Base-by-base conservation (phyloP, 176 grass and related monocot species). In the Cenchrus americanus region DNA sequence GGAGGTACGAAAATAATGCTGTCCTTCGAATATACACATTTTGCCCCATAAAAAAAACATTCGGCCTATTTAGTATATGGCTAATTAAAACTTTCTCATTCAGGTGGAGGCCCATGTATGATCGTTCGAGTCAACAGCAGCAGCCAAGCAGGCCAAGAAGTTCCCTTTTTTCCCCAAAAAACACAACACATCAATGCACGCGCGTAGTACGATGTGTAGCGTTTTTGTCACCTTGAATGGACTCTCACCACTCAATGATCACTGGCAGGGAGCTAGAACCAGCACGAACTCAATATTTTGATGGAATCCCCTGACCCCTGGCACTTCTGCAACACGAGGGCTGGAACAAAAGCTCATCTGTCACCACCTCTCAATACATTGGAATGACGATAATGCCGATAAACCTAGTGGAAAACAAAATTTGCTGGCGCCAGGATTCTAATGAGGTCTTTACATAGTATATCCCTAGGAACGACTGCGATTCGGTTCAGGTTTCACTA, bases 351-450 rank as follows among this genome's bases (percentile, higher is more conserved):
- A 51, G 27, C 41, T 62, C 66, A 64, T 44, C 44, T 43, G 62
- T 30, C 43, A 76, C 75, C 46, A 58, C 73, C 62, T 78, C 70
- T 77, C 71, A 11, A 18, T 55, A 62, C 63, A 64, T 72, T 26
- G 21, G 55, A 71, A 84, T 30, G 58, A n/a, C 42, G 30, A 48
- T 50, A 66, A 75, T n/a, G 58, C 30, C 30, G 30, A 41, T 42
- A 43, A 43, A 77, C 22, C 41, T 54, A 83, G 74, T 13, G 80
- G 6, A n/a, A n/a, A 78, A 74, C 80, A 90, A 92, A 92, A 92
- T 64, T 86, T 82, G 72, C 43, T 59, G 73, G 67, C 77, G 23
- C 40, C 42, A 75, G 19, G 66, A 52, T 61, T 63, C 18, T 89
- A 65, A 63, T 66, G 44, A 27, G 12, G 63, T 17, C 21, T 52